phyloP scores from a whole-genome alignment of 208 protist genomes.

The Leishmania major region DNA sequence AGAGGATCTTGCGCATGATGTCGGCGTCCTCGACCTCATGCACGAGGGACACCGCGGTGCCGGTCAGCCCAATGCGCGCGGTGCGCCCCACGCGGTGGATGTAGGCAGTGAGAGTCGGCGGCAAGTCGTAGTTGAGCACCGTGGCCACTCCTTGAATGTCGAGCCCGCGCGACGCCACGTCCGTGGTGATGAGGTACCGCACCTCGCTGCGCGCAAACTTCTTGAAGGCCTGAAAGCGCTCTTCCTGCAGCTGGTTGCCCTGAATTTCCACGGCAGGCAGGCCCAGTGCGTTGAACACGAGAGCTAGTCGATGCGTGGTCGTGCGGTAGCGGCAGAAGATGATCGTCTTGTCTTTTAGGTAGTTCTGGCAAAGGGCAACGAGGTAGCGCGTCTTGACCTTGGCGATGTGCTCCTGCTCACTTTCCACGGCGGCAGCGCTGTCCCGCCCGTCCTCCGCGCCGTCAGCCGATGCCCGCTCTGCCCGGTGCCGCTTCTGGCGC shows the following conservation, averaged over 20 bases:
- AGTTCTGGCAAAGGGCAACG: constrained; percentile 78
- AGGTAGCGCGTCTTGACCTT: constrained; percentile 84
- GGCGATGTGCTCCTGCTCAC: constrained; percentile 62
- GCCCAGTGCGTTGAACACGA: constrained; percentile 79
- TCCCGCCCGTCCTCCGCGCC: constrained; percentile 6
- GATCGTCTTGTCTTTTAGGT: constrained; percentile 78
- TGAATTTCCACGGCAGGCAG: constrained; percentile 82
- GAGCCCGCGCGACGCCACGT: constrained; percentile 94
- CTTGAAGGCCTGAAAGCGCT: constrained; percentile 77
- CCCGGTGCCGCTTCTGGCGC: constrained; percentile 50
- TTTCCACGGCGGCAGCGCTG: constrained; percentile 1
- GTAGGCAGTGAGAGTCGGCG: constrained; percentile 97
- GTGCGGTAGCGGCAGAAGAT: constrained; percentile 90
- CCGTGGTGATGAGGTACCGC: constrained; percentile 92
- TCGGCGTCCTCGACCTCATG: constrained; percentile 75
- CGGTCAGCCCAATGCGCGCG: constrained; percentile 94
- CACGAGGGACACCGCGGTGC: constrained; percentile 96
- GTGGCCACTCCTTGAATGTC: constrained; percentile 96
- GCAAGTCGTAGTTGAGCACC: constrained; percentile 98
- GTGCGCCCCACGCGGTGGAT: constrained; percentile 99
- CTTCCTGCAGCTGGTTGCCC: constrained; percentile 85
- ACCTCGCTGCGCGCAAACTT: constrained; percentile 80
- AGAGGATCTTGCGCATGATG: constrained; percentile 91
- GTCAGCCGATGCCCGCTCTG: constrained; percentile 13
- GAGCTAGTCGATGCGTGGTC: constrained; percentile 77